Base-by-base conservation (phyloP, 169 alveolate species). In the Cryptosporidium muris region DNA sequence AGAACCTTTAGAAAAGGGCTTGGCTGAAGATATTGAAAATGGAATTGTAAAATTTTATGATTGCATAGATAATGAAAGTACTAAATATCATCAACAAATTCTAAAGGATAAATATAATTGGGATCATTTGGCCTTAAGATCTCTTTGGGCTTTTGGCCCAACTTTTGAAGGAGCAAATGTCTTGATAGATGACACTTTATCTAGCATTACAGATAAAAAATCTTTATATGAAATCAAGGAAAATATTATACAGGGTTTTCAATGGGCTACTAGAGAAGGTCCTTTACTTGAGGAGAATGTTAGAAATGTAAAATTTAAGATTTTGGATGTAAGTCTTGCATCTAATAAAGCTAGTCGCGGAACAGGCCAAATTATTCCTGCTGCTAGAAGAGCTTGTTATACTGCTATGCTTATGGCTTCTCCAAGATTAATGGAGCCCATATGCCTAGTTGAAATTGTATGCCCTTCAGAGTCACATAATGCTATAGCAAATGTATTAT, bases 231-330 rank as follows among this genome's bases (percentile, higher is more conserved):
- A 91, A 48, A 90, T 96, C 49, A 93, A 92, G 88, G 93, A 93
- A 51, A 90, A 92, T 49, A 91, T 96, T 2, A 94, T 96, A 51
- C 98, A 97, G 91, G 99, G 99, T 51, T 98, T 98, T 89, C 95
- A 96, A 81, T 98, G 99, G 99, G 99, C 99, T 12, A 93, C 97
- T n/a, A 95, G 95, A 90, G 99, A 97, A 88, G 99, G 99, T 0
- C 99, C 99, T 36, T 93, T 98, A 63, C 94, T 98, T 38, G 99
- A 98, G 89, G 99, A 97, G 52, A 96, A 98, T 1, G 92, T 94
- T 62, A 92, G 97, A 80, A 94, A 94, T 81, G 96, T 94, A 38
- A 96, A 96, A 82, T 95, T 96, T 74, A 93, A 94, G 90, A 91
- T 96, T 58, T 85, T 95, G 51, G 96, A 93, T 48, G 97, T 95